These are phyloP conservation scores for Agrocybe pediades DNA, from an alignment of 768 basidiomycete genomes.

Conservation along the genomic window DNA sequence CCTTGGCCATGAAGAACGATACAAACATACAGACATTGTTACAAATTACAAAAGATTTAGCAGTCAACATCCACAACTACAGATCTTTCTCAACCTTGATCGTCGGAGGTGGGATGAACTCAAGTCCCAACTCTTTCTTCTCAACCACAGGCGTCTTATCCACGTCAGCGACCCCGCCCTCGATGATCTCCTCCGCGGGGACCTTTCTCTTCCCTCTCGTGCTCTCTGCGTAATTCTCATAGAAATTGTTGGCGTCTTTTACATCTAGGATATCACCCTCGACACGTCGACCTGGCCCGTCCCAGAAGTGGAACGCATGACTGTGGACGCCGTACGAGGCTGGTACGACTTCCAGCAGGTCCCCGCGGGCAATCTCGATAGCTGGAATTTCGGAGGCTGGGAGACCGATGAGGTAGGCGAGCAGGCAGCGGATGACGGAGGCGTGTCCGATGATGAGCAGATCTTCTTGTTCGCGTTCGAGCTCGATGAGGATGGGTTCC, in stretches of 20 bases:
- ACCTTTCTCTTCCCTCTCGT: conserved; percentile 61
- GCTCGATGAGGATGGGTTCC: conserved; percentile 90
- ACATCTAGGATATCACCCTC: conserved; percentile 27
- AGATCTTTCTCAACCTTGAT: not conserved
- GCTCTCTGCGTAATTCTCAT: conserved; percentile 86
- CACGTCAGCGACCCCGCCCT: not conserved
- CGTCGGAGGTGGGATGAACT: not conserved
- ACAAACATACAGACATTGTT: not conserved
- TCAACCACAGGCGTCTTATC: conserved; percentile 4
- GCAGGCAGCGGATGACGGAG: conserved; percentile 94
- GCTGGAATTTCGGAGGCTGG: conserved; percentile 97
- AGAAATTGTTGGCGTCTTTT: conserved; percentile 77
- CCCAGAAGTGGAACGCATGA: conserved; percentile 92
- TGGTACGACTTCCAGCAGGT: conserved; percentile 91
- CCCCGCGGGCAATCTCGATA: conserved; percentile 95
- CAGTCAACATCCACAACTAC: too few species aligned
- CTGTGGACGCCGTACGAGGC: conserved; percentile 89
- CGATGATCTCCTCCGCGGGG: conserved; percentile 16
- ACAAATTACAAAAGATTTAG: not conserved
- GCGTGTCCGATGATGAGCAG: conserved; percentile 96
- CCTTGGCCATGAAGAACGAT: too few species aligned
- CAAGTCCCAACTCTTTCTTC: not conserved
- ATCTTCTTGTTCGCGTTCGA: conserved; percentile 94
- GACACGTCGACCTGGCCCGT: conserved; percentile 69
- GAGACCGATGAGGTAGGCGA: conserved; percentile 91